These are phyloP conservation scores for Candida sp. DNA, from an alignment of 1,139 yeast species.

Conservation along the genomic window DNA sequence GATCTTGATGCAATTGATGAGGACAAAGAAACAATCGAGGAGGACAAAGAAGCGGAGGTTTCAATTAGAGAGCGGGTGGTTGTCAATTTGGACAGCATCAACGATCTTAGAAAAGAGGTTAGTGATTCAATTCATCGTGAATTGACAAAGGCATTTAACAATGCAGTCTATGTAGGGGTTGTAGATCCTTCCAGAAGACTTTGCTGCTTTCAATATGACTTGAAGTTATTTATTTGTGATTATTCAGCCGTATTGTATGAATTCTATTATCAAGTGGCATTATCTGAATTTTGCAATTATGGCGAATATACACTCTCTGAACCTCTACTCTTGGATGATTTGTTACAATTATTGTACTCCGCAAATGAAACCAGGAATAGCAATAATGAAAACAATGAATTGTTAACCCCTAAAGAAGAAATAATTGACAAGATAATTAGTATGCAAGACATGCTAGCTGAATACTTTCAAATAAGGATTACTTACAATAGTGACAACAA, in stretches of 20 bases:
- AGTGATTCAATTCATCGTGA: conserved; percentile 44
- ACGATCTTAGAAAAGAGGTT: conserved; percentile 49
- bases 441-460: conserved; percentile 75
- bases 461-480: conserved; percentile 64
- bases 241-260: conserved; percentile 69
- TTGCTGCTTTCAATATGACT: conserved; percentile 80
- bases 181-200: conserved; percentile 70
- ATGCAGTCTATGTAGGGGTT: conserved; percentile 76
- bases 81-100: conserved; percentile 59
- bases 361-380: not conserved
- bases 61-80: conserved; percentile 13
- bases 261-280: conserved; percentile 75
- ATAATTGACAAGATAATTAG: conserved; percentile 26
- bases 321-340: conserved; percentile 27
- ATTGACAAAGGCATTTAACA: conserved; percentile 65
- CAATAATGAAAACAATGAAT: conserved; percentile 5
- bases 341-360: conserved; percentile 23
- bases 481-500: conserved; percentile 20
- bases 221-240: conserved; percentile 74
- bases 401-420: conserved; percentile 12
- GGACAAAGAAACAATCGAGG: not conserved
- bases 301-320: conserved; percentile 55
- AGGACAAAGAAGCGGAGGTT: conserved; percentile 1
- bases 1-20: conserved; percentile 3
- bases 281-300: conserved; percentile 78